A percentile compares a stretch with the other conserved stretches of the same genome.
Evolutionary conservation across 306 rosid species (phyloP).

Genomic region (Luffa aegyptiaca): DNA sequence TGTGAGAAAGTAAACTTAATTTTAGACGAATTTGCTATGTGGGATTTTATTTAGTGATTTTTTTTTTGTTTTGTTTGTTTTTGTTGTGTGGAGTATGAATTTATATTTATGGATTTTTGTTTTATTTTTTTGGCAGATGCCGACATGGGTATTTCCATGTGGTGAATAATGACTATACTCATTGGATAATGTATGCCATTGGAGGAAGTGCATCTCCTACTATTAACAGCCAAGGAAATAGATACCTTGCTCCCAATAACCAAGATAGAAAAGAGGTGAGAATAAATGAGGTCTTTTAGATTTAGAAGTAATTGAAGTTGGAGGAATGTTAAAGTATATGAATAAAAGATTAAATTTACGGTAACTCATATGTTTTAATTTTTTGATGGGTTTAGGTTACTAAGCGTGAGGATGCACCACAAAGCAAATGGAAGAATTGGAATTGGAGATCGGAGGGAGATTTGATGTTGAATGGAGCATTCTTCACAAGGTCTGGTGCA

Average conservation of each 20-base stretch:
- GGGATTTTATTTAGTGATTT: too few relatives aligned
- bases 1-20: too few relatives aligned
- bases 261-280: constrained; percentile 56
- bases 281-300: not conserved
- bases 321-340: not conserved
- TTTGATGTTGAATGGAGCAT: constrained; percentile 70
- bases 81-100: too few relatives aligned
- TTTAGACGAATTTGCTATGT: too few relatives aligned
- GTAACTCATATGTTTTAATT: too few relatives aligned
- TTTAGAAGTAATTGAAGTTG: too few relatives aligned
- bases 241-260: constrained; percentile 69
- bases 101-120: too few relatives aligned
- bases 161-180: constrained; percentile 89
- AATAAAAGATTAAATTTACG: too few relatives aligned
- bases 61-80: too few relatives aligned
- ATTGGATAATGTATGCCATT: constrained; percentile 85
- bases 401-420: constrained; percentile 42
- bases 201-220: constrained; percentile 94
- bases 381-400: constrained; percentile 27
- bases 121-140: constrained; percentile 44
- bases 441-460: constrained; percentile 89
- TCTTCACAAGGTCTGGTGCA: constrained; percentile 63
- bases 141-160: constrained; percentile 93
- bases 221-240: constrained; percentile 87
- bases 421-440: constrained; percentile 71